Conservation (phyloP, 2,329 filamentous ascomycete species). For the Macrophomina pseudophaseolina region DNA sequence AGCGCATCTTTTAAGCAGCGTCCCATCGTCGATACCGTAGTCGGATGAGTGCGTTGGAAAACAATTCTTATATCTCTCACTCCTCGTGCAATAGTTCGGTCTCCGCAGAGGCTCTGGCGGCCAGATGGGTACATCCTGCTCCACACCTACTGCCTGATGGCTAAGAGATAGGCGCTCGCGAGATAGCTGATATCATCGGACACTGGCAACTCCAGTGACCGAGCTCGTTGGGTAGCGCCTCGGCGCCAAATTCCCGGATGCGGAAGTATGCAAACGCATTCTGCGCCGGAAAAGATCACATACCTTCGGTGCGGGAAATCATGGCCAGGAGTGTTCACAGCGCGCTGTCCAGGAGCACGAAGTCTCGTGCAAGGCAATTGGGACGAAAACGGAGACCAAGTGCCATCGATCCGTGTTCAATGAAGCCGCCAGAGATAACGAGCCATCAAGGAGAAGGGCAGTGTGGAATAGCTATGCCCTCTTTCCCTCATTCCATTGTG, state of each 20-base stretch:
- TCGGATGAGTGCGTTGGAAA: no score
- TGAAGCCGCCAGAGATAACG: neutral
- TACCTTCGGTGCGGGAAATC: neutral
- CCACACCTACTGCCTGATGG: no score
- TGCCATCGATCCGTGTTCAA: neutral
- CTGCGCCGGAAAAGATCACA: neutral
- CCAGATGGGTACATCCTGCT: no score
- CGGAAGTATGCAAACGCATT: neutral
- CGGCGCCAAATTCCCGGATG: neutral
- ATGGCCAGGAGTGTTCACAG: neutral
- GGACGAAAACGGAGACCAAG: neutral
- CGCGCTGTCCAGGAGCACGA: no score
- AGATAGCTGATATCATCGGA: neutral
- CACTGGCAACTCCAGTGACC: neutral
- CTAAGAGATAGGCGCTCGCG: no score
- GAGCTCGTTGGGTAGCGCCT: neutral
- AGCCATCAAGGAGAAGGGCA: neutral
- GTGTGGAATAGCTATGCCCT: neutral
- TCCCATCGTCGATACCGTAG: no score
- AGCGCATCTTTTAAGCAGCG: no score
- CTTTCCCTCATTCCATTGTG: no score
- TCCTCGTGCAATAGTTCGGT: no score
- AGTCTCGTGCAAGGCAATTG: neutral
- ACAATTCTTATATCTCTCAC: no score
- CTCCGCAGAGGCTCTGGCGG: no score